A percentile compares a stretch with the other conserved stretches of the same genome.
Evolutionary conservation across 768 basidiomycete genomes (phyloP).

Genomic region (Boletus subcaerulescens): DNA sequence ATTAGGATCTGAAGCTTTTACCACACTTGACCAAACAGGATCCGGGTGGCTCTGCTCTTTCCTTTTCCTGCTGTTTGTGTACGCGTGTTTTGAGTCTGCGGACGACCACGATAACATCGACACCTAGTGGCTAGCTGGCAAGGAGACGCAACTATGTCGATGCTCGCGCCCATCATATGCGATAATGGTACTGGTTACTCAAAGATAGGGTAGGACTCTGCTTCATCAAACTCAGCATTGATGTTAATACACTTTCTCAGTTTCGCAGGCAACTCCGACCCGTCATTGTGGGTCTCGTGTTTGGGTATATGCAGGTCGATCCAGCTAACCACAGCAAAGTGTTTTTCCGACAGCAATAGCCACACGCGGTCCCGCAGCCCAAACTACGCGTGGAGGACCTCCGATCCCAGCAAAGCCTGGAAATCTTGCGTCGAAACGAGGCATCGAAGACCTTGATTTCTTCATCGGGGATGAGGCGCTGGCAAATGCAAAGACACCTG

Average conservation of each 20-base stretch:
- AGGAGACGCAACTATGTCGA: conserved; percentile 54
- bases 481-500: conserved; percentile 91
- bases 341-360: conserved; percentile 99
- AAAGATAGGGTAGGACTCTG: conserved; percentile 79
- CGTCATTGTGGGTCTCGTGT: conserved; percentile 75
- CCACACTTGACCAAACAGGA: conserved; percentile 22
- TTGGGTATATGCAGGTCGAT: conserved; percentile 1
- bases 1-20: conserved; percentile 26
- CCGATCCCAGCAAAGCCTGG: conserved; percentile 82
- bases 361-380: conserved; percentile 66
- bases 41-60: no score
- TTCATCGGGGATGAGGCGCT: conserved; percentile 99
- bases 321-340: conserved; percentile 36
- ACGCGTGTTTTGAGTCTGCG: no score
- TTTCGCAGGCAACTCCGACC: conserved; percentile 98
- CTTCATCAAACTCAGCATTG: neutral
- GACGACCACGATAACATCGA: neutral
- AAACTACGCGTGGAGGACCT: conserved; percentile 63
- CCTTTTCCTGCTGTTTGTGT: no score
- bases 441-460: conserved; percentile 98
- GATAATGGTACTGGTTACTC: conserved; percentile 98
- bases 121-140: no score
- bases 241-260: conserved; percentile 39
- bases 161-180: conserved; percentile 91
- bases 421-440: conserved; percentile 92